phyloP scores from a whole-genome alignment of 1,284 basidiomycete species.

The Golubevia sp. region DNA sequence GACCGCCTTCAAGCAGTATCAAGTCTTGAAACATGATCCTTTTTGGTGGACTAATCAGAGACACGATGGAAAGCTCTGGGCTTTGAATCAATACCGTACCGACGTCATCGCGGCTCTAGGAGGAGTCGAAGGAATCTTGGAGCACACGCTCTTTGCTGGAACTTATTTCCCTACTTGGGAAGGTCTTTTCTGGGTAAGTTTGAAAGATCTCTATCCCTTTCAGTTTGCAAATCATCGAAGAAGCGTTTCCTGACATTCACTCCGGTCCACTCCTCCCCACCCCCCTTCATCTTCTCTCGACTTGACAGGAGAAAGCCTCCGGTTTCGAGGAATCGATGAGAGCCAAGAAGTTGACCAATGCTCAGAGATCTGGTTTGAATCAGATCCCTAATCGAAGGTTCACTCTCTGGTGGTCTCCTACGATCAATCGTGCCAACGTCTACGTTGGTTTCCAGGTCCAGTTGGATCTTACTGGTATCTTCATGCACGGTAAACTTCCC shows the following conservation, averaged over 20 bases:
- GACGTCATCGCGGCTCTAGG: conserved; percentile 60
- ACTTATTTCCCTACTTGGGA: conserved; percentile 59
- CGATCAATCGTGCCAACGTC: conserved; percentile 60
- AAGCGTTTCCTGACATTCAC: background rate
- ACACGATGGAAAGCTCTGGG: conserved; percentile 61
- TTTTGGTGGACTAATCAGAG: conserved; percentile 61
- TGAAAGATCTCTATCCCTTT: background rate
- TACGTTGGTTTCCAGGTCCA: conserved; percentile 62
- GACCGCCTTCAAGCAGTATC: conserved; percentile 57
- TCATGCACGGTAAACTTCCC: conserved; percentile 61
- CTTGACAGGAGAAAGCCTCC: background rate
- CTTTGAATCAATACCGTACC: conserved; percentile 58
- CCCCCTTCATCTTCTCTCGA: background rate
- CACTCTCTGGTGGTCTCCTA: conserved; percentile 61
- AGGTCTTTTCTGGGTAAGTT: conserved; percentile 60
- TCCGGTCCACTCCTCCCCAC: background rate
- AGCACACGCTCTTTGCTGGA: conserved; percentile 58
- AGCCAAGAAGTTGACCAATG: conserved; percentile 60
- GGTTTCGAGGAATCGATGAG: conserved; percentile 60
- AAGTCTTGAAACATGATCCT: conserved; percentile 53
- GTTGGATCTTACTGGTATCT: conserved; percentile 58
- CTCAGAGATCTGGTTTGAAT: conserved; percentile 58
- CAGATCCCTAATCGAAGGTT: conserved; percentile 61
- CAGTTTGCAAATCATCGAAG: background rate
- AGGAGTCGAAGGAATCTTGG: conserved; percentile 60